Conservation (phyloP, 2,329 filamentous ascomycete species). For the Leptographium galeiforme region DNA sequence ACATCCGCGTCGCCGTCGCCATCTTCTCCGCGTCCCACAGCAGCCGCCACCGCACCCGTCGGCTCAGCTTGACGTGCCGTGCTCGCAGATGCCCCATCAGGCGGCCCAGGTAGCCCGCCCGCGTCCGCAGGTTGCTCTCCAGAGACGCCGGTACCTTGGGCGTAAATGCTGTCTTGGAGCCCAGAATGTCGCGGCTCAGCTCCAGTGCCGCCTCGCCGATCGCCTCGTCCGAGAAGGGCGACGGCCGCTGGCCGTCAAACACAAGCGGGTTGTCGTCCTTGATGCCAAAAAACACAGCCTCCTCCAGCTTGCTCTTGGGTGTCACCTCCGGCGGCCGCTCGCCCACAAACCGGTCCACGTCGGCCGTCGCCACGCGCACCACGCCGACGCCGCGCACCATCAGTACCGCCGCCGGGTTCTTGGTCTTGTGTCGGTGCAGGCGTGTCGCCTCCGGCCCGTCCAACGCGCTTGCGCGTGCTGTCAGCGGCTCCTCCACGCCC, state of each 20-base stretch:
- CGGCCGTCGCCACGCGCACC: constrained; percentile 43
- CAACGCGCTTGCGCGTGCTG: constrained; percentile 18
- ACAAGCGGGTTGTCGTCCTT: constrained; percentile 78
- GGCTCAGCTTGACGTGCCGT: constrained; percentile 52
- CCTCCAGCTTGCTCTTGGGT: constrained; percentile 79
- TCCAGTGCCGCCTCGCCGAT: constrained; percentile 63
- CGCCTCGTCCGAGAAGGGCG: constrained; percentile 55
- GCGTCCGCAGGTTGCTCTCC: constrained; percentile 64
- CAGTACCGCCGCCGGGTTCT: constrained; percentile 48
- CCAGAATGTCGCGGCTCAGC: constrained; percentile 71
- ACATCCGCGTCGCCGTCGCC: constrained; percentile 63
- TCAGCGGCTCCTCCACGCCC: constrained; percentile 46
- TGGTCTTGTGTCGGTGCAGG: constrained; percentile 38
- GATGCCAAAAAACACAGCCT: constrained; percentile 84
- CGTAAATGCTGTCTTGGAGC: constrained; percentile 62
- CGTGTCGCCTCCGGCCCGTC: constrained; percentile 15
- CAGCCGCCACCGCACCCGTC: constrained; percentile 60
- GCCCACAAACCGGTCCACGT: constrained; percentile 46
- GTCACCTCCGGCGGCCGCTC: constrained; percentile 51
- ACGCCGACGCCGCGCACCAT: constrained; percentile 50
- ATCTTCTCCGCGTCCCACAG: constrained; percentile 88
- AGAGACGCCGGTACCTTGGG: constrained; percentile 60
- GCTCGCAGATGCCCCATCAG: constrained; percentile 59
- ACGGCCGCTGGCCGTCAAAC: constrained; percentile 55
- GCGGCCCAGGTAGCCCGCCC: constrained; percentile 60